Conservation (phyloP, 495 filamentous ascomycete genomes). For the Cercophora sp. region DNA sequence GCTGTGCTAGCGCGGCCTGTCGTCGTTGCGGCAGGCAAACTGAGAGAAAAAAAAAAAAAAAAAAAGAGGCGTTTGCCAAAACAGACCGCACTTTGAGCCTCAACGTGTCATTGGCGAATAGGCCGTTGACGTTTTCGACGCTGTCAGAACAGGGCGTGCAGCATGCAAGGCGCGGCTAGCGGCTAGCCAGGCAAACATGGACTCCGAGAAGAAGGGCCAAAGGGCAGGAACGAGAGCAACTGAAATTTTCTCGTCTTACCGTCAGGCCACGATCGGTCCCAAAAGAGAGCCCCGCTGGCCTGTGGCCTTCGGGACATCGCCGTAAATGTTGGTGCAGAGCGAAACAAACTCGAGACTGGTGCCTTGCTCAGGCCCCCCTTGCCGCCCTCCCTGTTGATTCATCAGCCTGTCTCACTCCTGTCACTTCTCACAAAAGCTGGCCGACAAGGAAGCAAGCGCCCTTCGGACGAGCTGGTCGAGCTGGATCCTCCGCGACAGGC, state of each 20-base stretch:
- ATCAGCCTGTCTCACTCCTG: background rate
- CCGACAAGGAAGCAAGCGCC: no score
- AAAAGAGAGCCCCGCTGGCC: no score
- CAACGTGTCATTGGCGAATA: conserved; percentile 1
- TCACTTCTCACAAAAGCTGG: background rate
- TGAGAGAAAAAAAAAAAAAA: background rate
- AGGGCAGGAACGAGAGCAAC: background rate
- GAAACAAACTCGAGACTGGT: no score
- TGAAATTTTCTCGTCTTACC: background rate
- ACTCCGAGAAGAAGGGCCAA: background rate
- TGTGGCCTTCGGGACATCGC: no score
- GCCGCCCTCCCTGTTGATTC: background rate
- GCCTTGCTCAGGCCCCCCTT: no score
- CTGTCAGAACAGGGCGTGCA: background rate
- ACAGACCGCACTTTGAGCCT: background rate
- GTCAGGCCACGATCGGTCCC: no score
- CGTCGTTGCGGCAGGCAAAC: no score
- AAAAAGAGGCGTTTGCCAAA: background rate
- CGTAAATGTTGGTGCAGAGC: no score
- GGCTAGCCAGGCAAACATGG: conserved; percentile 5
- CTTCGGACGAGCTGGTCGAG: no score
- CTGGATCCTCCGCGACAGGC: no score
- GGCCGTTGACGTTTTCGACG: background rate
- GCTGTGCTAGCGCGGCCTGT: no score
- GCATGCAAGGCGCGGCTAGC: conserved; percentile 4